Evolutionary conservation across 257 asterid genomes (phyloP), one percentile per base, ranked within the genome.

Genomic region (Penstemon barbatus): DNA sequence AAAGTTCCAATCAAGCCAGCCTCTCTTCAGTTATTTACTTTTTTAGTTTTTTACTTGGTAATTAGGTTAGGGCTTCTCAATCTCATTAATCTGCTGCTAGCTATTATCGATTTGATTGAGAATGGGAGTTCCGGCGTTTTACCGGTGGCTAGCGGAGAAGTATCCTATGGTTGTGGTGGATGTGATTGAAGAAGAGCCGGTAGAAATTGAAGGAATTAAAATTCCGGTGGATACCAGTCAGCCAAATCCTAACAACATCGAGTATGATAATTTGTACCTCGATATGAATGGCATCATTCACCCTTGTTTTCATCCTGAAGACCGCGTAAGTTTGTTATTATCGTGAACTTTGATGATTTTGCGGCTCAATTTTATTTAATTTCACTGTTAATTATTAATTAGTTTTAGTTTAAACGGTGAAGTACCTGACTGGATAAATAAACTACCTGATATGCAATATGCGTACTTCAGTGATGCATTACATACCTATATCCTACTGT

Each of bases 61-160:
- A 1, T 65, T 11, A 7, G n/a, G 39, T 10, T 62, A 33, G 39
- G 5, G 1, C 52, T 57, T 57, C 55, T 18, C 48, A 49, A 13
- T 36, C 54, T 45, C 57, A 53, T 68, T 44, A 43, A 5, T 5
- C 6, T 56, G 4, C 44, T 25, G 43, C 52, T 6, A 7, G 11
- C 63, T 38, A 48, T 39, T 12, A 42, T 54, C 64, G 13, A 39
- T 55, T 73, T 63, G 71, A 50, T 74, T 61, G 62, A 69, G 66
- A 69, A 92, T 92, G 98, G 98, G 98, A 63, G 98, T 92, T 49
- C 98, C 98, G 74, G 98, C 98, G 64, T 92, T 92, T 58, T 92
- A 92, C 78, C 86, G 97, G 77, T 92, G 98, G 98, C 70, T 92
- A 69, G 97, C 98, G 75, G 98, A 92, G 95, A 92, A 90, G 88